phyloP scores from a whole-genome alignment of 805 yeast species.

The Ogataea nakhonphanomensis region DNA sequence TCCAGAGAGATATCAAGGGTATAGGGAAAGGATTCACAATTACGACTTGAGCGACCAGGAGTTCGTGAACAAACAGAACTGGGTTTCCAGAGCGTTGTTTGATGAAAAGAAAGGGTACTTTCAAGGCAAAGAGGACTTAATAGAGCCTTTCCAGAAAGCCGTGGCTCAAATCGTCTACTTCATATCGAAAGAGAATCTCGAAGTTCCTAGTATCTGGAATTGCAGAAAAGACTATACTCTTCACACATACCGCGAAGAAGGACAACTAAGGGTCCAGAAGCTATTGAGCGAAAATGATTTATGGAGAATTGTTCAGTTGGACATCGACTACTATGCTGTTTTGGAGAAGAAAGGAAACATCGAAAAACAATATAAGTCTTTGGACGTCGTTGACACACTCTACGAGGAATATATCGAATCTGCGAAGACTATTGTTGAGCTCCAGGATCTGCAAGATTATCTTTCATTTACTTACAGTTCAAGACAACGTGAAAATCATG shows the following conservation, averaged over 20 bases:
- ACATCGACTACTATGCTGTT: constrained; percentile 83
- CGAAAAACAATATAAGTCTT: constrained; percentile 48
- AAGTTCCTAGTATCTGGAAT: constrained; percentile 93
- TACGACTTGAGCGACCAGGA: constrained; percentile 70
- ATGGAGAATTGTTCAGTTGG: constrained; percentile 87
- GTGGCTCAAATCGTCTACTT: constrained; percentile 70
- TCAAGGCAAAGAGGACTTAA: constrained; percentile 31
- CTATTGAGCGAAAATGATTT: constrained; percentile 76
- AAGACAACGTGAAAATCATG: constrained; percentile 45
- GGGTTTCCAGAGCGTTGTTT: constrained; percentile 70
- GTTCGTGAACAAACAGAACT: constrained; percentile 65
- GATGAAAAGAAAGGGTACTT: constrained; percentile 51
- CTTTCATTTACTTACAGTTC: constrained; percentile 69
- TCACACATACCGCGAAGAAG: constrained; percentile 42
- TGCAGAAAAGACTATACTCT: constrained; percentile 88
- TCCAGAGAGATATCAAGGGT: constrained; percentile 87
- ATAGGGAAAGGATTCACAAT: constrained; percentile 62
- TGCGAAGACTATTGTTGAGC: constrained; percentile 66
- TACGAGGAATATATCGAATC: constrained; percentile 51
- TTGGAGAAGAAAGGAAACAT: constrained; percentile 65
- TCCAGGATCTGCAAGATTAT: constrained; percentile 85
- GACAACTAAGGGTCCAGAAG: constrained; percentile 46
- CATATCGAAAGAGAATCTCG: constrained; percentile 72
- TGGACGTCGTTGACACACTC: constrained; percentile 56
- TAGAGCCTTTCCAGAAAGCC: constrained; percentile 59